These are phyloP conservation scores for Gypsophila paniculata DNA, from an alignment of 179 eudicot species.

Conservation along the genomic window DNA sequence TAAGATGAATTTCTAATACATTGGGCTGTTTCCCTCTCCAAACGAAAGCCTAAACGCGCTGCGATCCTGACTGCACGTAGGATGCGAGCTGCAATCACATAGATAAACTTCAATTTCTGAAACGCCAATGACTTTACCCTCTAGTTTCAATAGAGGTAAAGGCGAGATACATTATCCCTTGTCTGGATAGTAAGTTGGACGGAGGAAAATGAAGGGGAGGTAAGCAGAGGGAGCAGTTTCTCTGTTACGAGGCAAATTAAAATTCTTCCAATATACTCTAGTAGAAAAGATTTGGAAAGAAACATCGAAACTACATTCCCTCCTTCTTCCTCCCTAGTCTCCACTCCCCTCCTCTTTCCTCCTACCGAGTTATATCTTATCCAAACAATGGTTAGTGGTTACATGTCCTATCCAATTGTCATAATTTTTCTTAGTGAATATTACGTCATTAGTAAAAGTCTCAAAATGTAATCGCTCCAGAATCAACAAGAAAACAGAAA, in stretches of 20 bases:
- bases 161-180: neutral
- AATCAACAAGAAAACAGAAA: conserved; percentile 1
- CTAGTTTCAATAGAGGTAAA: neutral
- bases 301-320: neutral
- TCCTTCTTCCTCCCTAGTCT: too few relatives aligned
- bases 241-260: neutral
- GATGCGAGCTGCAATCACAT: conserved; percentile 66
- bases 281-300: neutral
- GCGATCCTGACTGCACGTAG: conserved; percentile 86
- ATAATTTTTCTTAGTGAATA: neutral
- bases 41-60: conserved; percentile 66
- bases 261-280: too few relatives aligned
- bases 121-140: neutral
- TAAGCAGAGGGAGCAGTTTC: neutral
- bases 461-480: neutral
- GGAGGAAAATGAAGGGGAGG: neutral
- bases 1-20: conserved; percentile 43
- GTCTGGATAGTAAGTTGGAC: neutral
- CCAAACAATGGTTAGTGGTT: neutral
- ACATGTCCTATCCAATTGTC: neutral
- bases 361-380: too few relatives aligned
- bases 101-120: conserved; percentile 10
- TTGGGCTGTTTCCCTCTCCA: conserved; percentile 53
- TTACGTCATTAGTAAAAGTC: neutral
- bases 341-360: neutral